Evolutionary conservation across 139 green algal genomes (phyloP), one percentile per base, ranked within the genome.

Genomic region (Asterochloris erici): DNA sequence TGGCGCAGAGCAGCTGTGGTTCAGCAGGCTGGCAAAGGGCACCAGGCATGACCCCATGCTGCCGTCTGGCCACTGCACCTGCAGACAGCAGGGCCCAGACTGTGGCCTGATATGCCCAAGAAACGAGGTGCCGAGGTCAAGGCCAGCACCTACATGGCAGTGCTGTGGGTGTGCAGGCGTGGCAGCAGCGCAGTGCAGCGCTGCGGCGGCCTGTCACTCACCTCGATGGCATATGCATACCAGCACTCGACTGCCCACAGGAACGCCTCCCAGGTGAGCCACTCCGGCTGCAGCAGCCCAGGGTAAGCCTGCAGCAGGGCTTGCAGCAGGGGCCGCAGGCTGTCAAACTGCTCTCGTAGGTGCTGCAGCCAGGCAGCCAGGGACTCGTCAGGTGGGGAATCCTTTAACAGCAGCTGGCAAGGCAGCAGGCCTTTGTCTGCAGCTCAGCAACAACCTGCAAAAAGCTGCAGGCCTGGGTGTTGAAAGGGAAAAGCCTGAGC

Each of bases 221-320:
- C 90, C 88, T 94, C 83, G 27, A 95, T 93, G 82, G 87, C 90
- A 75, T 95, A 94, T 13, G 89, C 86, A 84, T 95, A 93, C 90
- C 90, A 94, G 17, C 94, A 86, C 85, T 94, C 83, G 0, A 84
- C 85, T 15, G 90, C 91, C 90, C 89, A 94, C 14, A 93, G 83
- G 79, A 87, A 95, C 0, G 83, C 64, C 15, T 82, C 79, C 73
- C 79, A 89, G 11, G 38, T 87, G 63, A 95, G 90, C 77, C 73
- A 84, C 0, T 86, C 70, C 4, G 85, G 27, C 78, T 88, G 61
- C 28, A 95, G 71, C 71, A 90, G 79, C 23, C 82, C 47, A 0
- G 87, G 86, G 82, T 93, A 95, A 1, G 90, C 89, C 1, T 15
- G 17, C 24, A 87, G 62, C 81, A 95, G 73, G 38, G 63, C 73